Evolutionary conservation across 495 filamentous ascomycete genomes (phyloP), one percentile per base, ranked within the genome.

Genomic region (Hyaloscypha bicolor): DNA sequence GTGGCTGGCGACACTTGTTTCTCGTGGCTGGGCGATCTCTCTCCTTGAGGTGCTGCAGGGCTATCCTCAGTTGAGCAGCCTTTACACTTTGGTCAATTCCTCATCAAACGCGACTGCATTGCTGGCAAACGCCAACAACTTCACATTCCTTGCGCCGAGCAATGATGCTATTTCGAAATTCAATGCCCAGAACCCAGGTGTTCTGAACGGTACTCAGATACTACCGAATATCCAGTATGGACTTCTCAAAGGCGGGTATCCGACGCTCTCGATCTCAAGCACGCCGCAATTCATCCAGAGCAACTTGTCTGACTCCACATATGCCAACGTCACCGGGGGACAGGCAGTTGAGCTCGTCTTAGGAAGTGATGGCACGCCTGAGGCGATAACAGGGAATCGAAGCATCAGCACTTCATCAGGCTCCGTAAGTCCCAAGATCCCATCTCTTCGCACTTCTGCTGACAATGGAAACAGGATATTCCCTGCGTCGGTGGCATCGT

Each of bases 111-210:
- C 55, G 12, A 67, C 64, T 16, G 42, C 42, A 48, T 19, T 48
- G 42, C 31, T 67, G 11, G 37, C 57, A 29, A 60, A 21, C 29
- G 39, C 42, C 19, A 61, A 67, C 45, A 62, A 62, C 29, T 63
- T 83, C 63, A 83, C 81, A n/a, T 69, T 82, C 59, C 70, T 83
- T 12, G 81, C 81, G 14, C 81, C 81, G 19, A 72, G 64, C 39
- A 79, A 83, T 62, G 68, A 74, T 6, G 80, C 81, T 6, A 69
- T 83, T 53, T 57, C 55, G n/a, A 71, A 62, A 19, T 71, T 78
- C 16, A 65, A 72, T 9, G 64, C 67, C 52, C 65, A 64, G 14
- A 63, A 60, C 35, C 37, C 30, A 5, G 58, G 30, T 16, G 14
- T 60, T 2, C 12, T 52, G 6, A 59, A 14, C 11, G 33, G 33